These are phyloP conservation scores for Brachypodium distachyon DNA, from an alignment of 202 grass and related monocot species.

Conservation along the genomic window DNA sequence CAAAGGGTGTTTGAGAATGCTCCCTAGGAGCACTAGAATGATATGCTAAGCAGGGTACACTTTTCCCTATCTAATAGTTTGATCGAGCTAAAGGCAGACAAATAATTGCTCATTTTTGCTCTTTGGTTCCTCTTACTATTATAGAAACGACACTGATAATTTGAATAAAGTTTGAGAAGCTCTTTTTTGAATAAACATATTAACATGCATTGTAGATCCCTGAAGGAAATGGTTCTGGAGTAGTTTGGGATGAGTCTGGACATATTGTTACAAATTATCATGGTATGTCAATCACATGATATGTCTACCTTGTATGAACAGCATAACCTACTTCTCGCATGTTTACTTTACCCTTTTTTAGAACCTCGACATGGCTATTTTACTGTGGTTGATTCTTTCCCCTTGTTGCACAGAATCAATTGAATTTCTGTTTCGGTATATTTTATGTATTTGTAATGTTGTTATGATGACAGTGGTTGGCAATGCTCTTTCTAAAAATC, in stretches of 20 bases:
- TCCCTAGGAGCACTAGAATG: not conserved
- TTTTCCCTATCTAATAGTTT: not conserved
- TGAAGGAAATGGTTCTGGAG: constrained; percentile 98
- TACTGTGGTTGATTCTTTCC: not conserved
- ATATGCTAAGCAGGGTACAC: not conserved
- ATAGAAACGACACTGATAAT: constrained; percentile 7
- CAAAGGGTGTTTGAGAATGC: not conserved
- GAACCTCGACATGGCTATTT: too few species aligned
- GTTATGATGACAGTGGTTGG: constrained; percentile 59
- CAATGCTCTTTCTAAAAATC: constrained; percentile 85
- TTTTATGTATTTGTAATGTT: not conserved
- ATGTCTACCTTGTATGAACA: not conserved
- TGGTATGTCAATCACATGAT: constrained; percentile 45
- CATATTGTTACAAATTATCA: constrained; percentile 98
- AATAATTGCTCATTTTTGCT: not conserved
- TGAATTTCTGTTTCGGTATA: not conserved
- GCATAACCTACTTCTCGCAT: not conserved
- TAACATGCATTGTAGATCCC: constrained; percentile 57
- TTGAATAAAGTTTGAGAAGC: not conserved
- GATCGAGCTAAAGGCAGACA: constrained; percentile 1
- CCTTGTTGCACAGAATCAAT: not conserved
- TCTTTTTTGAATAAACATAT: constrained; percentile 26
- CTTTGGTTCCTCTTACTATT: not conserved
- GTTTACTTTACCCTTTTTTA: not conserved
- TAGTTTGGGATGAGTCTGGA: constrained; percentile 90